Conservation (phyloP, 805 yeast genomes). For the Cyberlindnera xylosilytica region DNA sequence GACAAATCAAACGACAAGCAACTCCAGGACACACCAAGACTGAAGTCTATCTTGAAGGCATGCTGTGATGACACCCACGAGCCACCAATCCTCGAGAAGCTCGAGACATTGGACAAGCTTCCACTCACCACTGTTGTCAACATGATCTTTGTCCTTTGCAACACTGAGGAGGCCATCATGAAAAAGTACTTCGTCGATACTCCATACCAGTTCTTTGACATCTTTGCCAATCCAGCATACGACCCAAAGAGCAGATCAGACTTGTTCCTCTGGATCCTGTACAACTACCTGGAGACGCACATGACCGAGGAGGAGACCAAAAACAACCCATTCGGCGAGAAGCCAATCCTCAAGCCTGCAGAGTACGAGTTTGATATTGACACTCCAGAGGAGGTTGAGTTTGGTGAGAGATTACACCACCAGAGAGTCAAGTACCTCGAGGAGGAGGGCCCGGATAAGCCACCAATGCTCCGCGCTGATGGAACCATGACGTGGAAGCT, state of each 20-base stretch:
- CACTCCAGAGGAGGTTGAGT: conserved; percentile 39
- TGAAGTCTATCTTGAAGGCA: conserved; percentile 85
- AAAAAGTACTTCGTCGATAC: conserved; percentile 27
- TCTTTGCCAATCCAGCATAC: conserved; percentile 60
- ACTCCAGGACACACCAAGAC: conserved; percentile 90
- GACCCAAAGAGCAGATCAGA: conserved; percentile 66
- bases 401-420: conserved; percentile 39
- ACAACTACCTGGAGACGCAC: conserved; percentile 75
- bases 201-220: conserved; percentile 61
- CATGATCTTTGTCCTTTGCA: conserved; percentile 69
- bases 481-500: conserved; percentile 10
- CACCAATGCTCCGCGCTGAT: conserved; percentile 3
- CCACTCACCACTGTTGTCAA: conserved; percentile 69
- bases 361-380: conserved; percentile 38
- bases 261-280: conserved; percentile 80
- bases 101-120: conserved; percentile 33
- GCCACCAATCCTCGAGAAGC: conserved; percentile 45
- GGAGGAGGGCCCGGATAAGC: conserved; percentile 17
- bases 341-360: conserved; percentile 28
- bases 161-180: conserved; percentile 54
- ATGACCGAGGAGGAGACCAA: conserved; percentile 48
- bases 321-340: conserved; percentile 57
- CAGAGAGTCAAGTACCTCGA: conserved; percentile 35
- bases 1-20: conserved; percentile 58
- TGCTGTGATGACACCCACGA: conserved; percentile 69